Base-by-base conservation (phyloP, 2,329 filamentous ascomycete genomes). In the Talaromyces verruculosus region DNA sequence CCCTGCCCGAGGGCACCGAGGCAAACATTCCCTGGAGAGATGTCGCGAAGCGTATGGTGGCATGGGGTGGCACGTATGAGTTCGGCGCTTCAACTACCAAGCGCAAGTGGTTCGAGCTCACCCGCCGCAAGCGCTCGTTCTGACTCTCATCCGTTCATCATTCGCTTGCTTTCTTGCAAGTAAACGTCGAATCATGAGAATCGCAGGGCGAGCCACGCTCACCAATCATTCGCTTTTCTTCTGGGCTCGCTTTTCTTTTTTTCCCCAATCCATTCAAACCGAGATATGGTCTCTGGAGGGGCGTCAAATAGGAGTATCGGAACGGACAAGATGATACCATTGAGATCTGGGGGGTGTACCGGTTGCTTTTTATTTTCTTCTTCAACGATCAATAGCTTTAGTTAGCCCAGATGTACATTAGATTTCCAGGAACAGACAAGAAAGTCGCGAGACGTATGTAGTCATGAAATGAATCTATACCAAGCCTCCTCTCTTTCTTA, bases 31-130 rank as follows among this genome's bases (percentile, higher is more conserved):
- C 84, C 0, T 89, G 87, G 87, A 87, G 87, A 76, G 82, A 81
- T 64, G 82, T 88, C 25, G 81, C 82, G 1, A 81, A 85, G 37
- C 84, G 82, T 68, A 87, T 89, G 64, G 74, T 72, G 68, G 71
- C 75, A 3, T 73, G 83, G 53, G 84, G 85, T 2, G 85, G 85
- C 7, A 83, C 82, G 2, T 89, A 89, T 71, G 79, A 80, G 39
- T 89, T 88, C 71, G 86, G 85, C 2, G 84, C 86, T 69, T 82
- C 85, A 1, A 88, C 87, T 0, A 87, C 85, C 71, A 87, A 87
- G 74, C 87, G 85, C 76, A 88, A 87, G 76, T 89, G 85, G 83
- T 74, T 79, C 17, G 82, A 87, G 72, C 70, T 84, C 19, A 70
- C 45, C 11, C 17, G 37, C 1, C 57, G 57, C 5, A 17, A 39